These are phyloP conservation scores for Trichoderma koningiopsis DNA, from an alignment of 2,329 filamentous ascomycete species.

Conservation along the genomic window DNA sequence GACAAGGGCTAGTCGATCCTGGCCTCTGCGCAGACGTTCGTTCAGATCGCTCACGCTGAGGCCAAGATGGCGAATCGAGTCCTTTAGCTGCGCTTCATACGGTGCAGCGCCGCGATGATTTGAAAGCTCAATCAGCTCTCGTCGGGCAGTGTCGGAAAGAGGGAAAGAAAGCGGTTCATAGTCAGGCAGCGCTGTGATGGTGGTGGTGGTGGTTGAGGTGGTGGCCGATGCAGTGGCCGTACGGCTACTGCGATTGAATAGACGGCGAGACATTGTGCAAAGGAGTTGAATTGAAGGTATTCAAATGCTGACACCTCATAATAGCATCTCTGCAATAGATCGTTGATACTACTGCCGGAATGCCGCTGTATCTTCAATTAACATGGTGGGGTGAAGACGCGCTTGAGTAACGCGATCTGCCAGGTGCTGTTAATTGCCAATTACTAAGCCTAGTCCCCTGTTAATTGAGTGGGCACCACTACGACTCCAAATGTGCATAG, in stretches of 20 bases:
- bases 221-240: constrained; percentile 27
- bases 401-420: constrained; percentile 5
- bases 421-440: background rate
- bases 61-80: constrained; percentile 48
- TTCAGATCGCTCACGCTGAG: constrained; percentile 53
- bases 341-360: background rate
- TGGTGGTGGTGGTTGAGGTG: constrained; percentile 32
- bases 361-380: background rate
- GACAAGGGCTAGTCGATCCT: constrained; percentile 37
- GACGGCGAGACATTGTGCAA: constrained; percentile 39
- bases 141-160: constrained; percentile 44
- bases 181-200: constrained; percentile 42
- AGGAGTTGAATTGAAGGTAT: background rate
- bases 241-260: constrained; percentile 34
- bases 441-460: constrained; percentile 3
- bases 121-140: constrained; percentile 47
- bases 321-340: background rate
- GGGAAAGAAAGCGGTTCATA: constrained; percentile 54
- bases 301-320: background rate
- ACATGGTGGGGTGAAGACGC: constrained; percentile 22
- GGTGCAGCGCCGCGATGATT: constrained; percentile 43
- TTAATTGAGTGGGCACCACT: background rate
- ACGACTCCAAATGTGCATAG: background rate
- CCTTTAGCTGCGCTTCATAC: constrained; percentile 51
- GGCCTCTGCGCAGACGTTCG: constrained; percentile 47